A percentile compares a stretch with the other conserved stretches of the same genome.
Evolutionary conservation across 768 basidiomycete genomes (phyloP).

Genomic region (Leccinum subgranulosum): DNA sequence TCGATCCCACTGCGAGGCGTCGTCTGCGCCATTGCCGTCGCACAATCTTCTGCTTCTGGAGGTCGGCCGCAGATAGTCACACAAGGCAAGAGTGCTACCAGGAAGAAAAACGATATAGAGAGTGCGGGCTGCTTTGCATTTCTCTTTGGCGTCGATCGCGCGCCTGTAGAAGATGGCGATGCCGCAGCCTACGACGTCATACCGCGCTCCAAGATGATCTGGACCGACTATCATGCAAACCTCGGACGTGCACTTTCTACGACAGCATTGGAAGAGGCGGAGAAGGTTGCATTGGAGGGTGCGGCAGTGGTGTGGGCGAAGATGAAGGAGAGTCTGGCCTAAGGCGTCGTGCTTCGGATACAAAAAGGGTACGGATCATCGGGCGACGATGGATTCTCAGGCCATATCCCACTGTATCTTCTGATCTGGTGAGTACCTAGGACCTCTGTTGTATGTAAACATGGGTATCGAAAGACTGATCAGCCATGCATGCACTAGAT

Average conservation of each 20-base stretch:
- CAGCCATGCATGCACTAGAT: background rate
- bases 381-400: background rate
- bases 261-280: constrained; percentile 41
- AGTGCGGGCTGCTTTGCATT: constrained; percentile 72
- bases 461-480: background rate
- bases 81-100: constrained; percentile 31
- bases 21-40: constrained; percentile 66
- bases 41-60: constrained; percentile 25
- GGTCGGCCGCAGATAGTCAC: constrained; percentile 37
- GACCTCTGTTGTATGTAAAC: background rate
- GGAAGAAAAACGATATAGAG: constrained; percentile 24
- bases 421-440: background rate
- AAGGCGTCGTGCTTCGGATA: constrained; percentile 5
- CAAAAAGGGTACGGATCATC: background rate
- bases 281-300: constrained; percentile 45
- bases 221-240: constrained; percentile 21
- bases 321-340: constrained; percentile 43
- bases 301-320: constrained; percentile 45
- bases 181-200: background rate
- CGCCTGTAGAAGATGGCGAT: background rate
- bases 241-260: constrained; percentile 35
- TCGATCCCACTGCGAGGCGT: constrained; percentile 74
- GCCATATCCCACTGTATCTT: background rate
- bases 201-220: constrained; percentile 29
- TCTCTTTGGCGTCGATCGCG: constrained; percentile 35